A percentile compares a stretch with the other conserved stretches of the same genome.
These are phyloP conservation scores for Tuber indicum DNA, from an alignment of 495 filamentous ascomycete genomes.

Conservation along the genomic window DNA sequence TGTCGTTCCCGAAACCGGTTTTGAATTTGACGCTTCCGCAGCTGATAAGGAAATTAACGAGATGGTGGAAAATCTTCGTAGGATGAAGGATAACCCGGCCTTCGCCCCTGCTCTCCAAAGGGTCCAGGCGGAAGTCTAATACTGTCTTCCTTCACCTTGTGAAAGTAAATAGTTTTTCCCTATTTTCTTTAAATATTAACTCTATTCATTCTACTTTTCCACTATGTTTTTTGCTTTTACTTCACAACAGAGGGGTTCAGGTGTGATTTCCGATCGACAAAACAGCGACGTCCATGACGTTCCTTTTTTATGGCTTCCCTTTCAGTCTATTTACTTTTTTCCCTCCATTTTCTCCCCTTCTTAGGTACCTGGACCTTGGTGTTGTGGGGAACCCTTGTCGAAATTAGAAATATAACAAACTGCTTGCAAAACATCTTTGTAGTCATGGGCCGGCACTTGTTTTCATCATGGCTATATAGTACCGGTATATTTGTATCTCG, in stretches of 20 bases:
- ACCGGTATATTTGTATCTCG: background rate
- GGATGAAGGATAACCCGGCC: slow-evolving; percentile 23
- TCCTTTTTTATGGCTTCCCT: background rate
- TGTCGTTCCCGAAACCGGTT: slow-evolving; percentile 57
- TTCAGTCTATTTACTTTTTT: background rate
- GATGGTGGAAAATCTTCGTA: slow-evolving; percentile 32
- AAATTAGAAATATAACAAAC: background rate
- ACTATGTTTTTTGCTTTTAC: background rate
- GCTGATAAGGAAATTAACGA: slow-evolving; percentile 27
- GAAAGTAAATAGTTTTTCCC: background rate
- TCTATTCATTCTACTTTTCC: background rate
- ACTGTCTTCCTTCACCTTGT: background rate
- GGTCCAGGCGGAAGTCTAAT: slow-evolving; percentile 21
- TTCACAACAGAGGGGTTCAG: background rate
- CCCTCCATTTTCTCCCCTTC: background rate
- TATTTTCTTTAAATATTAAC: background rate
- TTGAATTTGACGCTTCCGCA: slow-evolving; percentile 13
- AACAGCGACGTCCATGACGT: background rate
- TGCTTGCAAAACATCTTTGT: background rate
- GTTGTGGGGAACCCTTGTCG: background rate
- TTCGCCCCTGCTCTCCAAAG: slow-evolving; percentile 33
- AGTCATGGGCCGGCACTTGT: background rate
- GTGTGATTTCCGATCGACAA: background rate
- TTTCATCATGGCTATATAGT: background rate
- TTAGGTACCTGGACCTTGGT: background rate